These are phyloP conservation scores for Botrytis elliptica DNA, from an alignment of 2,329 filamentous ascomycete species.

Conservation along the genomic window DNA sequence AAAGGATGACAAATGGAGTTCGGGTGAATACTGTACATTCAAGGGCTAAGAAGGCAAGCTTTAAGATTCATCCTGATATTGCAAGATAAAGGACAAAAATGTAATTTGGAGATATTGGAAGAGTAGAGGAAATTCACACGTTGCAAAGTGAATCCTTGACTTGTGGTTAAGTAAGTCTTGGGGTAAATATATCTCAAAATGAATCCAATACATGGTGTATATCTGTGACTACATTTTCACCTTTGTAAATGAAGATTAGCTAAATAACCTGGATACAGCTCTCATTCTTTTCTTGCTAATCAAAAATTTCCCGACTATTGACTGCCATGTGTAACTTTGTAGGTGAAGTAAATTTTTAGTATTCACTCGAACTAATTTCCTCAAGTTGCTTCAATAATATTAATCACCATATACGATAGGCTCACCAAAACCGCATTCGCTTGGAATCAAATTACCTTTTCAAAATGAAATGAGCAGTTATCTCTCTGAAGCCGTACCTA, in stretches of 20 bases:
- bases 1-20: background rate
- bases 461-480: background rate
- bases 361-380: background rate
- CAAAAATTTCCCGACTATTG: background rate
- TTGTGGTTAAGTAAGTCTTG: background rate
- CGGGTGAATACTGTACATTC: background rate
- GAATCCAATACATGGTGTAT: background rate
- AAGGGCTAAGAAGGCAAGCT: background rate
- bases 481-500: background rate
- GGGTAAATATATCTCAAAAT: background rate
- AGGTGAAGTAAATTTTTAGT: background rate
- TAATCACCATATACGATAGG: too few relatives aligned
- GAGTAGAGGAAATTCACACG: background rate
- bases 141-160: background rate
- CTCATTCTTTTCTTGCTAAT: background rate
- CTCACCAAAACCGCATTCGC: background rate
- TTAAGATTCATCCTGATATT: background rate
- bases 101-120: background rate
- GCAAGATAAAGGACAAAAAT: background rate
- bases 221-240: background rate
- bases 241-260: background rate
- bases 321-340: background rate
- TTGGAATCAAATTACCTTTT: background rate
- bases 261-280: background rate
- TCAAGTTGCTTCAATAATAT: background rate